phyloP scores from a whole-genome alignment of 345 rosid genomes.

The Eucalyptus regnans region DNA sequence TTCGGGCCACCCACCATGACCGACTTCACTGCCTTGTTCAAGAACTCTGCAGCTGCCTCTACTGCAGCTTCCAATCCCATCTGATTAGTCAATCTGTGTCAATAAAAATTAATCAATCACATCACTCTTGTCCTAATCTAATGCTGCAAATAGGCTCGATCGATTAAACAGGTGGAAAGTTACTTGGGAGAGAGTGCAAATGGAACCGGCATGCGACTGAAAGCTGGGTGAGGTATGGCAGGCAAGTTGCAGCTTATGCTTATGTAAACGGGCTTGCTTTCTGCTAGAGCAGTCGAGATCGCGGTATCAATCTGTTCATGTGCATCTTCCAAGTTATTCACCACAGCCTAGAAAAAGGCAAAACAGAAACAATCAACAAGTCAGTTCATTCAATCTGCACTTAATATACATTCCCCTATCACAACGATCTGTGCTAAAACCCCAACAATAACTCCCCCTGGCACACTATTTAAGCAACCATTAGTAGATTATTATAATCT shows the following conservation, averaged over 20 bases:
- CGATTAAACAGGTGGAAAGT: neutral
- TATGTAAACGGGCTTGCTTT: slow-evolving; percentile 78
- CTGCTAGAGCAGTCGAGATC: slow-evolving; percentile 56
- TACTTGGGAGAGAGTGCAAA: slow-evolving; percentile 55
- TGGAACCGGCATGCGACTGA: slow-evolving; percentile 52
- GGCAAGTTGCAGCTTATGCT: slow-evolving; percentile 63
- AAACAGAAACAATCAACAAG: neutral
- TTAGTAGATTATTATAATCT: neutral
- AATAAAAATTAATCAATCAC: neutral
- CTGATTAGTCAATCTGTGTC: slow-evolving; percentile 37
- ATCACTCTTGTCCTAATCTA: neutral
- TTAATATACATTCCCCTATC: neutral
- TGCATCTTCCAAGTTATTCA: slow-evolving; percentile 75
- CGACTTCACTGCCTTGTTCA: slow-evolving; percentile 76
- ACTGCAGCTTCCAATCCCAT: slow-evolving; percentile 63
- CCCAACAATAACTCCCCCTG: neutral
- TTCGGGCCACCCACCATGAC: slow-evolving; percentile 69
- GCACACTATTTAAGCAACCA: neutral
- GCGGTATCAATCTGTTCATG: slow-evolving; percentile 71
- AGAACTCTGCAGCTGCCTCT: slow-evolving; percentile 58
- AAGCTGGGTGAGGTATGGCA: slow-evolving; percentile 56
- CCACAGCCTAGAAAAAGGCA: slow-evolving; percentile 40
- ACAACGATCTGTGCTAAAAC: neutral
- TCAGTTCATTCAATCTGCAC: neutral
- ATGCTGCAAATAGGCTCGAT: neutral